Conservation (phyloP, 495 filamentous ascomycete species). For the Daldinia grandis region DNA sequence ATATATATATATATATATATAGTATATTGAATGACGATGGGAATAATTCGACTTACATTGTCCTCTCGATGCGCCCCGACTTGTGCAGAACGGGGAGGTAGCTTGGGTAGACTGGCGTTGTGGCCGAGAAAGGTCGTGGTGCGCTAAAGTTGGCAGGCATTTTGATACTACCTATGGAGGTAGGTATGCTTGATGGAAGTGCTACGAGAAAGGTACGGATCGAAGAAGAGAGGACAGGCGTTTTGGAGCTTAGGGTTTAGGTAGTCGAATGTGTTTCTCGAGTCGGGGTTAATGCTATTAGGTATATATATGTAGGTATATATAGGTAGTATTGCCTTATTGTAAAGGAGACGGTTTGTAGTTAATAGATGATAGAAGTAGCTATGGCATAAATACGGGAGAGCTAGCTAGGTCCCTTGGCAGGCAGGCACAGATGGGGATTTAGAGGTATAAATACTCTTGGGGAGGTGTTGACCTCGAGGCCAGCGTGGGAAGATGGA, state of each 20-base stretch:
- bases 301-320: neutral
- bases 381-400: neutral
- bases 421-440: constrained; percentile 6
- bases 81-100: constrained; percentile 54
- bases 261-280: neutral
- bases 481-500: constrained; percentile 16
- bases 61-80: constrained; percentile 43
- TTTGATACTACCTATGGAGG: too few relatives aligned
- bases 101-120: constrained; percentile 54
- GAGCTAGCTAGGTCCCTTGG: neutral
- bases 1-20: too few relatives aligned
- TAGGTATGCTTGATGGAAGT: too few relatives aligned
- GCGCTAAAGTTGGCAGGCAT: constrained; percentile 42
- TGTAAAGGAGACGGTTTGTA: neutral
- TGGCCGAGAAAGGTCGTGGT: constrained; percentile 49
- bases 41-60: constrained; percentile 43
- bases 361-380: neutral
- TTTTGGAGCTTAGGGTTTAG: neutral
- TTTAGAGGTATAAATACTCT: neutral
- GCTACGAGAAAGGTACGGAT: neutral
- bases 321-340: neutral
- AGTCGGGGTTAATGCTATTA: neutral
- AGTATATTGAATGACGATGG: neutral
- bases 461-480: neutral
- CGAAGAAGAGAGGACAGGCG: neutral